Evolutionary conservation across 169 alveolate species (phyloP), one percentile per base, ranked within the genome.

Genomic region (Eimeria tenella): DNA sequence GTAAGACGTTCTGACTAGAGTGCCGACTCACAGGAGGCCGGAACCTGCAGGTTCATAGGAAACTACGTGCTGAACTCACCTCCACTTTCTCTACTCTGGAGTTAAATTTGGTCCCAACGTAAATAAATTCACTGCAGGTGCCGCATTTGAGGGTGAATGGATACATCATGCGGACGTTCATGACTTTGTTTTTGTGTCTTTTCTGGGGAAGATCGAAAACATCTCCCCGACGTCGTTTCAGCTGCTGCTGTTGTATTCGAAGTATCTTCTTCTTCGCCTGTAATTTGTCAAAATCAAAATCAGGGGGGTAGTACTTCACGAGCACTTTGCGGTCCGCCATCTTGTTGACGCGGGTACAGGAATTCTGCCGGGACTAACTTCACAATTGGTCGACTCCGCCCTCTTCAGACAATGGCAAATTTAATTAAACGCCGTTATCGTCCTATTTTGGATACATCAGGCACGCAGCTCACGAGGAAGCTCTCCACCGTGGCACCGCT

Each of bases 71-170:
- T 71, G 17, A 13, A 42, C 58, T 83, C 53, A 90, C 94, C 88
- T 86, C 89, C 96, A 98, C 94, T 97, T 94, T 98, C 98, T 98
- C 95, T 7, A 97, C 99, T 70, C 98, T 94, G 79, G 98, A 96
- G 96, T 99, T 99, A 96, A 99, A 99, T 97, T 99, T 99, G 60
- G 99, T 99, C n/a, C 99, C 99, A 68, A 99, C 99, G 93, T 98
- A 99, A 42, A 99, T 98, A 96, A 98, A 99, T 81, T 98, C 98
- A 5, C 98, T 98, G 95, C 99, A 99, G 68, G 98, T 97, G 79
- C 97, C 98, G 95, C 99, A 99, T 81, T 98, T 96, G 77, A 98
- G 96, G 19, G 99, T 98, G 97, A 99, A 99, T 21, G 99, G 99
- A 70, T 98, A 98, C 99, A 99, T 98, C 99, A 99, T 99, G 86